phyloP scores from a whole-genome alignment of 164 flowering plant species.

The Umbellularia californica region DNA sequence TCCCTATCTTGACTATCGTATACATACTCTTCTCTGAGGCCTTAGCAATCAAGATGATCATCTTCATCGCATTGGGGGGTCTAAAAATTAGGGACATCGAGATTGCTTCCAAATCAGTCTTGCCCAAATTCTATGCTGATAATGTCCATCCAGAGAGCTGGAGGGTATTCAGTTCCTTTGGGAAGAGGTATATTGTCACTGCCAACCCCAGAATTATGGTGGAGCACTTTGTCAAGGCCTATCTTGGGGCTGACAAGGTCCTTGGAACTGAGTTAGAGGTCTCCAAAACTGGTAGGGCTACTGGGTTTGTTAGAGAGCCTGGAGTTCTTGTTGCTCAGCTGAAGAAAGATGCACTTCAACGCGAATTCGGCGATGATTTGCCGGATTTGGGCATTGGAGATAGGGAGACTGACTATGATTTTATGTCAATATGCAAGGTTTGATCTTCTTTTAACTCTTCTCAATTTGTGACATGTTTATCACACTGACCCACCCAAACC shows the following conservation, averaged over 20 bases:
- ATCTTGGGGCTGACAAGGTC: slow-evolving; percentile 63
- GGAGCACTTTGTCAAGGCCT: slow-evolving; percentile 55
- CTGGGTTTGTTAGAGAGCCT: slow-evolving; percentile 60
- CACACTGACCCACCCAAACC: too few species aligned
- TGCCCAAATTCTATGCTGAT: slow-evolving; percentile 67
- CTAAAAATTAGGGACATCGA: slow-evolving; percentile 56
- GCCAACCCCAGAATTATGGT: slow-evolving; percentile 71
- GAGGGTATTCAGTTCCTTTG: slow-evolving; percentile 63
- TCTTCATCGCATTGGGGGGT: slow-evolving; percentile 56
- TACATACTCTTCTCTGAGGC: slow-evolving; percentile 57
- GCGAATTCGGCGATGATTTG: slow-evolving; percentile 42
- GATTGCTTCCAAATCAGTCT: slow-evolving; percentile 53
- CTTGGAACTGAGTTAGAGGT: slow-evolving; percentile 72
- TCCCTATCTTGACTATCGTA: slow-evolving; percentile 46
- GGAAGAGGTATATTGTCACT: slow-evolving; percentile 54
- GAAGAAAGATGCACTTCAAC: slow-evolving; percentile 41
- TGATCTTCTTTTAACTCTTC: neutral
- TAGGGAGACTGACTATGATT: slow-evolving; percentile 54
- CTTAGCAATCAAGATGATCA: slow-evolving; percentile 34
- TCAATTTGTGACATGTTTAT: neutral
- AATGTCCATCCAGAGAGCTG: slow-evolving; percentile 70
- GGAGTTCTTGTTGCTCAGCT: slow-evolving; percentile 64
- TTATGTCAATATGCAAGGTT: slow-evolving; percentile 84
- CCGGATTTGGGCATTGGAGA: slow-evolving; percentile 81
- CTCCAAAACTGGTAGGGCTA: slow-evolving; percentile 48